Base-by-base conservation (phyloP, 495 filamentous ascomycete species). In the Aspergillus homomorphus region DNA sequence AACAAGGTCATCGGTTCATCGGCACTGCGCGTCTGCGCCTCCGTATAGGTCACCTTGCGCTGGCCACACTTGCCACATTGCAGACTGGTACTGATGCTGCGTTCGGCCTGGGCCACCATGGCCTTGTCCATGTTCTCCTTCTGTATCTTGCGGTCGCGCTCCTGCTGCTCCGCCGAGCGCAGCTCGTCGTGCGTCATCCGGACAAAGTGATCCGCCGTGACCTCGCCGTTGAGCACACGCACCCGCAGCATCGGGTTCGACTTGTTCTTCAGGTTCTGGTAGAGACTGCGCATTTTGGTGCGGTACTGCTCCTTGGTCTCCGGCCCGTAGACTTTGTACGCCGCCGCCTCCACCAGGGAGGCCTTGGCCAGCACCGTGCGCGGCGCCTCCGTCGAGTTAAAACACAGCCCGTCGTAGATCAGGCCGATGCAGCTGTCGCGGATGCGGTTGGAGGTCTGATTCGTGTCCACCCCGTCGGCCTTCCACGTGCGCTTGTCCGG, bases 121-220 rank as follows among this genome's bases (percentile, higher is more conserved):
- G 94, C 89, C 71, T 93, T 89, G 77, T 90, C 90, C 89, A 97
- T 90, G 73, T 98, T 98, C 77, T 96, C 88, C 73, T 91, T 83
- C 68, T 89, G 77, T 41, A 96, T 79, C 65, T 82, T 80, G 61
- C 80, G 77, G 59, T 96, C 90, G 60, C 82, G 74, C 56, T 80
- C 80, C 38, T 83, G 77, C 64, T 85, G 85, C 69, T 91, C 84
- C 7, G 76, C 84, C 53, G 86, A 89, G 71, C 90, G 89, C 62
- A 94, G 82, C 69, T 96, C 91, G 18, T 92, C 89, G 61, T 80
- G 77, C 3, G 76, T 70, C 87, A 91, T 89, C 51, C 77, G 75
- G 60, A 96, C 90, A 60, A 98, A 90, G 10, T 80, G 73, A 0
- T 86, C 82, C 5, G 90, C 76, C 1, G 80, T 58, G 54, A 97